Percentiles rank a stretch among this genome's conserved stretches.
phyloP scores from a whole-genome alignment of 2,329 filamentous ascomycete species.

The Penicillium brasilianum region DNA sequence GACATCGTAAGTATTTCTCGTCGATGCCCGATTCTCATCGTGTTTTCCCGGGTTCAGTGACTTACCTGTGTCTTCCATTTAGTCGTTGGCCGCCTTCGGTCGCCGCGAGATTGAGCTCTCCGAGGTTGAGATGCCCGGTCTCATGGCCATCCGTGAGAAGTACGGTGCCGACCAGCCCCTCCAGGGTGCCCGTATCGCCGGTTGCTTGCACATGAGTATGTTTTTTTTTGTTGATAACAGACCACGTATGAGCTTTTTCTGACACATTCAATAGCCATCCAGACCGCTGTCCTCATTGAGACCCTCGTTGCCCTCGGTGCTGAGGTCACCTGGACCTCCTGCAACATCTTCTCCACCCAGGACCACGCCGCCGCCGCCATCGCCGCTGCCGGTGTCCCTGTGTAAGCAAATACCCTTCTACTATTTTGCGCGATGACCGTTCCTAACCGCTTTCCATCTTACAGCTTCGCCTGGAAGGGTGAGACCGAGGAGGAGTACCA shows the following conservation, averaged over 20 bases:
- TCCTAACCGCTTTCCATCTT: neutral
- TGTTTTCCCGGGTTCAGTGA: neutral
- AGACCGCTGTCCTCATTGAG: conserved; percentile 99
- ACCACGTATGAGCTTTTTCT: conserved; percentile 9
- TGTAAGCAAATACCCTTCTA: conserved; percentile 55
- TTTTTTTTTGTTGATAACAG: conserved; percentile 27
- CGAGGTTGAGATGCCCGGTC: conserved; percentile 95
- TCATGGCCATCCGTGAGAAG: conserved; percentile 92
- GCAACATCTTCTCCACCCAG: conserved; percentile 99
- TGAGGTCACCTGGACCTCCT: conserved; percentile 98
- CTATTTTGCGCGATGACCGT: neutral
- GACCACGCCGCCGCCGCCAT: conserved; percentile 98
- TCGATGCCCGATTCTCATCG: neutral
- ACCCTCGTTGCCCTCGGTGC: conserved; percentile 92
- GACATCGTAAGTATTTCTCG: conserved; percentile 68
- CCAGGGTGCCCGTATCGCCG: conserved; percentile 91
- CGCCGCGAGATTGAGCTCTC: conserved; percentile 99
- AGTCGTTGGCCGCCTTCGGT: conserved; percentile 93
- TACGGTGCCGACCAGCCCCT: conserved; percentile 93
- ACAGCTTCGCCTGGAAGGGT: conserved; percentile 74
- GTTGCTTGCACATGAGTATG: conserved; percentile 95
- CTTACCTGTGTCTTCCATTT: conserved; percentile 21
- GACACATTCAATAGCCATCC: conserved; percentile 68
- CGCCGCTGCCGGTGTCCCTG: conserved; percentile 88
- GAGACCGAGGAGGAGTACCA: conserved; percentile 99